Conservation (phyloP, 495 filamentous ascomycete species). For the Penicillium cinerascens region DNA sequence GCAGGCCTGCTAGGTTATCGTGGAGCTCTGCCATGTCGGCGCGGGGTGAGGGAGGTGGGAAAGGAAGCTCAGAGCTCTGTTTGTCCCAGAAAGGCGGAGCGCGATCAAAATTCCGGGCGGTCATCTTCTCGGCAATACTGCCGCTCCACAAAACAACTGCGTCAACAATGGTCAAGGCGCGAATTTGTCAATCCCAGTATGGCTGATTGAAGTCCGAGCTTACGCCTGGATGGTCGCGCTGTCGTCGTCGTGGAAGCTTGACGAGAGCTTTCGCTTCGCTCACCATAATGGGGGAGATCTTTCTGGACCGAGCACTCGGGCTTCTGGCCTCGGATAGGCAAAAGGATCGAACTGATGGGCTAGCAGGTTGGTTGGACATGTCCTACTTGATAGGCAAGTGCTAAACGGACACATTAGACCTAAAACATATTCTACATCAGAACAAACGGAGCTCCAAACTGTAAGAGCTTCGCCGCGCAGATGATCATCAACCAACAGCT, state of each 20-base stretch:
- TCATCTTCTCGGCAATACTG: constrained; percentile 16
- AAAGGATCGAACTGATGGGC: constrained; percentile 48
- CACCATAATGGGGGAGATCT: constrained; percentile 33
- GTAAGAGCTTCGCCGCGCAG: constrained; percentile 34
- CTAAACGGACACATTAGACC: constrained; percentile 33
- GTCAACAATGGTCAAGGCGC: not conserved
- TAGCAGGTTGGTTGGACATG: constrained; percentile 42
- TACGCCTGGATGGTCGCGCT: not conserved
- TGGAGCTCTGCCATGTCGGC: constrained; percentile 51
- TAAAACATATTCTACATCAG: constrained; percentile 61
- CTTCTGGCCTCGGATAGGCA: constrained; percentile 51
- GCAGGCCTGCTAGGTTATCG: constrained; percentile 62
- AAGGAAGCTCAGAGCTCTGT: constrained; percentile 28
- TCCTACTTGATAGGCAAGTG: not conserved
- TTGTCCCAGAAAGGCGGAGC: constrained; percentile 41
- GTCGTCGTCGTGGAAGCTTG: not conserved
- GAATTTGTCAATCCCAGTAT: not conserved
- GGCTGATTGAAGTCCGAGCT: not conserved
- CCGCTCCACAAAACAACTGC: constrained; percentile 18
- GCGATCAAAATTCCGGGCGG: constrained; percentile 42
- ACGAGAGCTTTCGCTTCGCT: not conserved
- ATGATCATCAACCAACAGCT: constrained; percentile 3
- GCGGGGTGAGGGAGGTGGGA: constrained; percentile 17
- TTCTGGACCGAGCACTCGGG: constrained; percentile 37
- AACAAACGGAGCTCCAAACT: constrained; percentile 55